These are phyloP conservation scores for Arabidopsis hybrid DNA, from an alignment of 441 rosid genomes.

Conservation along the genomic window DNA sequence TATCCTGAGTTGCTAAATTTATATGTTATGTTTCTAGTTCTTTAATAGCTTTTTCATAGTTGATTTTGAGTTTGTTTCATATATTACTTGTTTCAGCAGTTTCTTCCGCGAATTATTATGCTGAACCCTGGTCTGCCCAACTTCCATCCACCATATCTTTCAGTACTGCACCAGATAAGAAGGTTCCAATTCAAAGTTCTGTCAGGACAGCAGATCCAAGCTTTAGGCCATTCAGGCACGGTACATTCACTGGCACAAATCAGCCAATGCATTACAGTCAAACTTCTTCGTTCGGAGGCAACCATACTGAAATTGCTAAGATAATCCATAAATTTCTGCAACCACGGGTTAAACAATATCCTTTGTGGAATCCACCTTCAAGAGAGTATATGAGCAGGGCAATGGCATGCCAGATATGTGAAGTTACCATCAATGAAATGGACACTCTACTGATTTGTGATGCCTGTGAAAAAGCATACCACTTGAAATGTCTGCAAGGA, in stretches of 20 bases:
- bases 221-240: constrained; percentile 60
- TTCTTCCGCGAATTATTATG: constrained; percentile 62
- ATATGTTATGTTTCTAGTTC: constrained; percentile 10
- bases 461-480: constrained; percentile 95
- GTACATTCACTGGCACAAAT: constrained; percentile 58
- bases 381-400: constrained; percentile 90
- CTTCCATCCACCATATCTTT: constrained; percentile 59
- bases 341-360: constrained; percentile 67
- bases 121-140: constrained; percentile 77
- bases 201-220: constrained; percentile 66
- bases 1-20: background rate
- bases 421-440: constrained; percentile 69
- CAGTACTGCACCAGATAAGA: constrained; percentile 59
- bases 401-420: constrained; percentile 78
- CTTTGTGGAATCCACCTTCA: constrained; percentile 97
- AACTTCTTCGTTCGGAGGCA: constrained; percentile 53
- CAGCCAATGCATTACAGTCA: constrained; percentile 62
- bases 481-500: constrained; percentile 79
- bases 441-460: constrained; percentile 86
- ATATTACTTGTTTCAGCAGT: constrained; percentile 54
- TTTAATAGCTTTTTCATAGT: background rate
- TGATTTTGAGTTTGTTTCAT: background rate
- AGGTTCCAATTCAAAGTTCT: constrained; percentile 54
- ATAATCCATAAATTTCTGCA: constrained; percentile 74
- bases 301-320: constrained; percentile 77